Conservation (phyloP, 352 stramenopile species). For the Phytophthora melonis region DNA sequence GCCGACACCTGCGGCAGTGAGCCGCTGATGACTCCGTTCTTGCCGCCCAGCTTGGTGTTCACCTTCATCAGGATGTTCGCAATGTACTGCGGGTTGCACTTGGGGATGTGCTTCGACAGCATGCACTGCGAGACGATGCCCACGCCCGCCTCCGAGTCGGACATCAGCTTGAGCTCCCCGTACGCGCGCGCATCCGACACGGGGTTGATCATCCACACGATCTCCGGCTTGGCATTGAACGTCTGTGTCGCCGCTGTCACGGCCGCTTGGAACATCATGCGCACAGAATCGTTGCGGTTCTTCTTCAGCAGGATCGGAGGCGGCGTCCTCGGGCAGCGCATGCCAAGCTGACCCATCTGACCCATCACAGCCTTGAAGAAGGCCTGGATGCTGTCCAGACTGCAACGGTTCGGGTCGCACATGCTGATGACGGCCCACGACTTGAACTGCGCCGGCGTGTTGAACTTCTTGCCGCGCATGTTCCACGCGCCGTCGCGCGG, state of each 20-base stretch:
- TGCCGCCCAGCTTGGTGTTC: slow-evolving; percentile 80
- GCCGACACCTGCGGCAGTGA: slow-evolving; percentile 54
- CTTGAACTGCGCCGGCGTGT: slow-evolving; percentile 44
- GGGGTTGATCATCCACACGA: slow-evolving; percentile 74
- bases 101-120: slow-evolving; percentile 68
- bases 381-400: slow-evolving; percentile 39
- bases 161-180: slow-evolving; percentile 79
- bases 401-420: slow-evolving; percentile 53
- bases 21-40: slow-evolving; percentile 63
- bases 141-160: slow-evolving; percentile 67
- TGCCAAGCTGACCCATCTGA: slow-evolving; percentile 68
- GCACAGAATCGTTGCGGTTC: slow-evolving; percentile 45
- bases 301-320: slow-evolving; percentile 58
- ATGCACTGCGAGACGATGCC: slow-evolving; percentile 83
- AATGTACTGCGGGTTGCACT: slow-evolving; percentile 72
- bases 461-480: slow-evolving; percentile 69
- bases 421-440: slow-evolving; percentile 68
- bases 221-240: slow-evolving; percentile 46
- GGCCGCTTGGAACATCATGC: slow-evolving; percentile 51
- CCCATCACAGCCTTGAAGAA: slow-evolving; percentile 71
- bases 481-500: slow-evolving; percentile 77
- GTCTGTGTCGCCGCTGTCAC: slow-evolving; percentile 39
- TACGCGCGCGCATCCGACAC: slow-evolving; percentile 56
- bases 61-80: slow-evolving; percentile 84
- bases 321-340: slow-evolving; percentile 43